Base-by-base conservation (phyloP, 2,329 filamentous ascomycete species). In the Malbranchea cinnamomea region DNA sequence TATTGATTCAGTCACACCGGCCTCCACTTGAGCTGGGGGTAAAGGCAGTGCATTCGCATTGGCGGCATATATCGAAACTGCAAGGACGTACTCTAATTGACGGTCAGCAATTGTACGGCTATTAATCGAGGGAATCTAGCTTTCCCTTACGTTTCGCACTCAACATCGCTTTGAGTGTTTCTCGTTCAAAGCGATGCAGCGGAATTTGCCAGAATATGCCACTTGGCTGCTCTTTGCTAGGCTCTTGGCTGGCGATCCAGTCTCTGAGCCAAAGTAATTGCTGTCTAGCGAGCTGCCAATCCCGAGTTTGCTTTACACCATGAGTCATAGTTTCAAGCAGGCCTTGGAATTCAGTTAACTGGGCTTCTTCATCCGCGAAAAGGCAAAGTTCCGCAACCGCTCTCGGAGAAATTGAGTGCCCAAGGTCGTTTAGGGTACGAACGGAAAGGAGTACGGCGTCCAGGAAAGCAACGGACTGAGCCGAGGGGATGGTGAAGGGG, bases 201-300 rank as follows among this genome's bases (percentile, higher is more conserved):
- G 59, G 46, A 24, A 73, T 52, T 39, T 59, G 61, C 32, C 68
- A 68, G 29, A 62, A 60, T 20, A 62, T 39, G 11, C 59, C 59
- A 48, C 26, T 47, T 36, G 13, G 45, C 36, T 28, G 38, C 35
- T 11, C 29, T 47, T 9, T 39, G 30, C 4, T 39, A 31, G 11
- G 35, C 33, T 10, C 32, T 25, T 13, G 42, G 38, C 26, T 54
- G 21, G 55, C 53, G 14, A 62, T 63, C 72, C 72, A 76, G 38
- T 64, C 60, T 53, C 65, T 68, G 5, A 76, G 56, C 71, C 71
- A 76, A 5, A 72, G 50, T 8, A 77, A 40, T 38, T 64, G 62
- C 5, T 54, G 46, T 28, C 70, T 57, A 12, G 62, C 56, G 6
- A 45, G 46, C 20, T 40, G 45, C 68, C 68, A 72, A 31, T 61